Evolutionary conservation across 331 rosid genomes (phyloP).

Genomic region (Malus hybrid): DNA sequence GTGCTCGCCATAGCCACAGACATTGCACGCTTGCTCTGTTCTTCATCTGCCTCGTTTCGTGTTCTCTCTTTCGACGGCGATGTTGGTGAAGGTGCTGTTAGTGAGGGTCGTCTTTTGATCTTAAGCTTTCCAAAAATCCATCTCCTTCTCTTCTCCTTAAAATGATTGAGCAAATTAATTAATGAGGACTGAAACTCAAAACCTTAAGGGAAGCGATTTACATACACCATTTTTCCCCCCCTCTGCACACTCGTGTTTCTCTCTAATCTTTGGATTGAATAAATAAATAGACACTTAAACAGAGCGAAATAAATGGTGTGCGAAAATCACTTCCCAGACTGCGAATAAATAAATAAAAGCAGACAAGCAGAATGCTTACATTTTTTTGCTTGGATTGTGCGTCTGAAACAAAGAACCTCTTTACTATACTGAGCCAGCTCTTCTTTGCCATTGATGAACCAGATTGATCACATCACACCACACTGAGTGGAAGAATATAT

Average conservation of each 20-base stretch:
- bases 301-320: too few relatives aligned
- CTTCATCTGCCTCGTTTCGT: slow-evolving; percentile 44
- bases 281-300: too few relatives aligned
- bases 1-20: slow-evolving; percentile 54
- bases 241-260: too few relatives aligned
- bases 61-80: slow-evolving; percentile 17
- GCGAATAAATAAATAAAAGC: not conserved
- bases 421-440: slow-evolving; percentile 57
- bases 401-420: slow-evolving; percentile 59
- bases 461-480: slow-evolving; percentile 10
- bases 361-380: slow-evolving; percentile 32
- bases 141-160: slow-evolving; percentile 59
- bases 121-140: slow-evolving; percentile 59
- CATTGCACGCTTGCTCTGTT: slow-evolving; percentile 49
- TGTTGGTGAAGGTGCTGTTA: slow-evolving; percentile 46
- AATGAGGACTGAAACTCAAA: not conserved
- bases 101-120: slow-evolving; percentile 41
- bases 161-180: not conserved
- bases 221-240: too few relatives aligned
- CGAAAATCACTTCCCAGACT: too few relatives aligned
- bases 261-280: too few relatives aligned
- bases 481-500: not conserved
- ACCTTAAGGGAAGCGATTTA: not conserved
- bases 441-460: slow-evolving; percentile 64
- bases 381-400: slow-evolving; percentile 44